These are phyloP conservation scores for Botrytis deweyae DNA, from an alignment of 2,329 filamentous ascomycete genomes.

Conservation along the genomic window DNA sequence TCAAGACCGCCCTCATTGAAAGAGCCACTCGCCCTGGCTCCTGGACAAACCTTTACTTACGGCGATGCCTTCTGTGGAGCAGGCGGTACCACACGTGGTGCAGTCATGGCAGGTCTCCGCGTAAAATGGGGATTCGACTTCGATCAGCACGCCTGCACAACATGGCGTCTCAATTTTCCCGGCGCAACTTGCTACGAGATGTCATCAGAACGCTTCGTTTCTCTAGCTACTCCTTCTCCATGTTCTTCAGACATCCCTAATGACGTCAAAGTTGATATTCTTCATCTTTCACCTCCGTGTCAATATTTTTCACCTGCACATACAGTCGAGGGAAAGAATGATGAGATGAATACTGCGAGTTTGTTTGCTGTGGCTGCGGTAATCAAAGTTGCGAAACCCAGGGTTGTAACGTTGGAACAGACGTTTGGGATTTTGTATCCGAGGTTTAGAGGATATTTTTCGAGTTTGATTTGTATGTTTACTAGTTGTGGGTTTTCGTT, in stretches of 20 bases:
- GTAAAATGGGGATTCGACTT: constrained; percentile 65
- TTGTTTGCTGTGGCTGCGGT: constrained; percentile 55
- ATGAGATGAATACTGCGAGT: constrained; percentile 66
- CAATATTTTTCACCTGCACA: constrained; percentile 74
- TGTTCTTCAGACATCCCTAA: not conserved
- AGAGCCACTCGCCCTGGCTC: constrained; percentile 28
- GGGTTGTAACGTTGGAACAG: constrained; percentile 76
- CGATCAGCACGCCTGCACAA: constrained; percentile 34
- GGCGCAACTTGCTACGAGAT: constrained; percentile 48
- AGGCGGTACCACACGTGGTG: constrained; percentile 69
- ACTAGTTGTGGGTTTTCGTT: constrained; percentile 66
- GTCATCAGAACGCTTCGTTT: constrained; percentile 52
- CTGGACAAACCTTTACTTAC: constrained; percentile 58
- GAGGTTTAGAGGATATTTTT: constrained; percentile 55
- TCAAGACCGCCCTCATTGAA: constrained; percentile 22
- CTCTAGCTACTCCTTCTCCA: constrained; percentile 20
- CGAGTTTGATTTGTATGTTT: constrained; percentile 61
- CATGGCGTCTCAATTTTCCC: constrained; percentile 35
- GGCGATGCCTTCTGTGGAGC: constrained; percentile 73
- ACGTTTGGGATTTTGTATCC: constrained; percentile 65
- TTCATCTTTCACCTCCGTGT: constrained; percentile 77
- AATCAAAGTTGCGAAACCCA: constrained; percentile 58
- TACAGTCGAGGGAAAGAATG: constrained; percentile 56
- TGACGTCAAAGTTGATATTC: constrained; percentile 57
- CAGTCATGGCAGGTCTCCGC: constrained; percentile 55